Base-by-base conservation (phyloP, 805 yeast genomes). In the Metschnikowia corniflorae region DNA sequence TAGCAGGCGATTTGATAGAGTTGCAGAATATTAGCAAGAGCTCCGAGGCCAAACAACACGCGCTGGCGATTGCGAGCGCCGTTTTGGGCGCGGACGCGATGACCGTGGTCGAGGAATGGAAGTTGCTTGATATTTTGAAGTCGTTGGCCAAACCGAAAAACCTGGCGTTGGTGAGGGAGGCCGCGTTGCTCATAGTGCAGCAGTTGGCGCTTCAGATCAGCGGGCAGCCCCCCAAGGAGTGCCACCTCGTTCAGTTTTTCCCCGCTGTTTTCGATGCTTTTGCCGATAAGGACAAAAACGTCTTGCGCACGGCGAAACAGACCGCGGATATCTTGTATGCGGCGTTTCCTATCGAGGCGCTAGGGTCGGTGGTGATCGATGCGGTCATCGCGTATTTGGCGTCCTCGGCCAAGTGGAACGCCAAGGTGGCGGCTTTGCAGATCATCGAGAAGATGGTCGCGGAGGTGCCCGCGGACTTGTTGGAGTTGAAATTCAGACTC, bases 321-420 rank as follows among this genome's bases (percentile, higher is more conserved):
- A 82, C 95, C 8, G 65, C 78, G 28, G 93, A 85, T 53, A 63
- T 86, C 13, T 63, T 88, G 26, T 75, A 79, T 50, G 82, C 80
- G 7, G 64, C 77, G 44, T 83, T 75, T 66, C 88, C 95, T 29
- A 68, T 75, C 12, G 95, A 86, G 61, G 89, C 93, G 2, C 71
- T 82, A 37, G 79, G 88, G 2, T 70, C 87, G n/a, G 74, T 77
- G 12, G 71, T 89, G 23, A 57, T 91, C 32, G 77, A 82, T 39
- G 71, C 65, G 39, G 57, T 88, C 22, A 60, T 85, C 43, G 59
- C 51, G 5, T 88, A 84, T 58, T 73, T 91, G 50, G 69, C 73
- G 43, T 78, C 89, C 2, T 78, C 95, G 37, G 95, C 96, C 30
- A 91, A 89, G 64, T 89, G 96, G 95, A 93, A 86, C 61, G 75